Evolutionary conservation across 306 rosid genomes (phyloP), one percentile per base, ranked within the genome.

Genomic region (Vigna unguiculata): DNA sequence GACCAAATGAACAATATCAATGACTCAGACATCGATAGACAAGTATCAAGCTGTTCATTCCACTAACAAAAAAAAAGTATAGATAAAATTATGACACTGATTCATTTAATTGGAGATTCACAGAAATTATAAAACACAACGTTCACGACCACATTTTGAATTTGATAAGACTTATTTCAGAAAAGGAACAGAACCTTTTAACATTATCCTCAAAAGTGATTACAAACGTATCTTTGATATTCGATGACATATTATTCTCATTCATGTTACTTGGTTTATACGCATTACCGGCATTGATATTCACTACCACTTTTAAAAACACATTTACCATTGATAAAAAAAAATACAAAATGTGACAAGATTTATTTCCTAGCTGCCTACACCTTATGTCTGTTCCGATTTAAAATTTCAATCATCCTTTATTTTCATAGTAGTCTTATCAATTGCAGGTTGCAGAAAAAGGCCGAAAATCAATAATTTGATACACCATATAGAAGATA

Each of bases 1-100:
- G 40, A 62, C 66, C 19, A 68, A 68, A 76, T 55, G 55, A 74
- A 79, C 38, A 71, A 71, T 57, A 78, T 21, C 21, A 60, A 69
- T 60, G 55, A 78, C 69, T 53, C 19, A 38, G 55, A 43, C 65
- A 21, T 73, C 55, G 22, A 49, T 51, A 43, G 19, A 72, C 15
- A 46, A 65, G 24, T 22, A 72, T 71, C 61, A 49, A 28, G 40
- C 25, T n/a, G 40, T 28, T 51, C 65, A 79, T 62, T 61, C 59
- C 54, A 53, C 21, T 38, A 32, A 24, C 51, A 61, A 51, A 48
- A 14, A 14, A 75, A 14, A 54, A 71, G 9, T 30, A 11, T 40
- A 40, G 45, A 9, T 40, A 40, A 40, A 4, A 9, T 40, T 40
- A 40, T 40, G 13, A 40, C 7, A 36, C 16, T 43, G 48, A 43